Percentiles rank a stretch among this genome's conserved stretches.
Conservation (phyloP, 148 eudicot genomes). For the Dysphania ambrosioides region DNA sequence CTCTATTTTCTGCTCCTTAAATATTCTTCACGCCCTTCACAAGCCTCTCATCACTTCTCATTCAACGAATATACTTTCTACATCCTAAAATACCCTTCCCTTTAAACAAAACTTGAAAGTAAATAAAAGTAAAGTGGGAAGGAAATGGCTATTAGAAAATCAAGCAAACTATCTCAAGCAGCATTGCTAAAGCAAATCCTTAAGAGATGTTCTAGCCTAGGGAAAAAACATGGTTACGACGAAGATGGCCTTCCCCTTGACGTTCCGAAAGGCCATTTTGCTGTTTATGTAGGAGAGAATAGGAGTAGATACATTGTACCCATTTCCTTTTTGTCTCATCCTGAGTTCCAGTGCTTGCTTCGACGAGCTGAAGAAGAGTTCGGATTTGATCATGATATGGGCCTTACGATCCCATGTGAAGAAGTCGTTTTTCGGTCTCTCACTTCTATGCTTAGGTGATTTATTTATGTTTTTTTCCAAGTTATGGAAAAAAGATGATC, state of each 20-base stretch:
- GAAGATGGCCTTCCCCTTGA: constrained; percentile 59
- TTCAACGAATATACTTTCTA: constrained; percentile 1
- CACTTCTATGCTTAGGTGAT: constrained; percentile 65
- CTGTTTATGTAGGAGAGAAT: constrained; percentile 76
- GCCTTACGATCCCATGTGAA: constrained; percentile 86
- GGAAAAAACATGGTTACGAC: constrained; percentile 52
- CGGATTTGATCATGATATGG: constrained; percentile 80
- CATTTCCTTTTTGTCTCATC: constrained; percentile 61
- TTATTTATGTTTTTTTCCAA: neutral
- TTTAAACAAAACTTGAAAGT: neutral
- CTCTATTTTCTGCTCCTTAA: constrained; percentile 34
- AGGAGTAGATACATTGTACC: constrained; percentile 78
- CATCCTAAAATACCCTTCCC: constrained; percentile 1
- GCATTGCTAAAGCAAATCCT: constrained; percentile 69
- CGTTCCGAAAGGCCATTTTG: constrained; percentile 89
- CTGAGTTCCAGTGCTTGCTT: constrained; percentile 69
- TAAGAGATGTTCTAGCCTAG: constrained; percentile 74
- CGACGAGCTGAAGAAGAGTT: constrained; percentile 79
- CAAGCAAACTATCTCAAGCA: constrained; percentile 55
- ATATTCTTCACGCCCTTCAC: constrained; percentile 38
- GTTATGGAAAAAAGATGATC: neutral
- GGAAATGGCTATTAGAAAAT: constrained; percentile 54
- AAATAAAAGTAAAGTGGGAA: neutral
- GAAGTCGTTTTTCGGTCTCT: constrained; percentile 68
- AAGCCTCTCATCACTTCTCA: constrained; percentile 30